Evolutionary conservation across 148 eudicot species (phyloP).

Genomic region (Chenopodium quinoa): DNA sequence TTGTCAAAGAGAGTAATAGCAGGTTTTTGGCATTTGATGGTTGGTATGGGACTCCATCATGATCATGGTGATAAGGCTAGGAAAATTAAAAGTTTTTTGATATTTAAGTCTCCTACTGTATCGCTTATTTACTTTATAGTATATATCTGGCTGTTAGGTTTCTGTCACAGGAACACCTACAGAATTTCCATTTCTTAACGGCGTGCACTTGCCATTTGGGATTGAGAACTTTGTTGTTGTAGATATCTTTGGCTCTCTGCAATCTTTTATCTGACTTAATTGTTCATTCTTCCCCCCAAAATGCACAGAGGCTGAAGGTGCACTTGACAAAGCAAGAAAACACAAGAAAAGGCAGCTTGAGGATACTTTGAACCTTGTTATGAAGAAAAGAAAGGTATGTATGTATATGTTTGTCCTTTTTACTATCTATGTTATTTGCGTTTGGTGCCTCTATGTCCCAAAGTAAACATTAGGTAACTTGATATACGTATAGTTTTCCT

Average conservation of each 20-base stretch:
- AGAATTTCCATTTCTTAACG: not conserved
- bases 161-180: not conserved
- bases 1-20: not conserved
- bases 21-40: not conserved
- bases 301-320: slow-evolving; percentile 93
- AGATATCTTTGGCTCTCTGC: not conserved
- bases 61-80: not conserved
- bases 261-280: not conserved
- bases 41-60: not conserved
- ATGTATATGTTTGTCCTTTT: not conserved
- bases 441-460: not conserved
- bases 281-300: not conserved
- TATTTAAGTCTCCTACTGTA: not conserved
- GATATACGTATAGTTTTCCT: not conserved
- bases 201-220: not conserved
- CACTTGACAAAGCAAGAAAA: slow-evolving; percentile 96
- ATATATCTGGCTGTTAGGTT: not conserved
- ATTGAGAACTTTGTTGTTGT: slow-evolving; percentile 2
- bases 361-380: slow-evolving; percentile 76
- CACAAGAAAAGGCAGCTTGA: slow-evolving; percentile 98
- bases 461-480: not conserved
- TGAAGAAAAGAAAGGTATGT: slow-evolving; percentile 81
- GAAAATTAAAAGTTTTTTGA: not conserved
- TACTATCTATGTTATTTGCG: not conserved
- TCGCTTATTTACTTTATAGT: not conserved